Evolutionary conservation across 306 rosid genomes (phyloP).

Genomic region (Fragaria iinumae): DNA sequence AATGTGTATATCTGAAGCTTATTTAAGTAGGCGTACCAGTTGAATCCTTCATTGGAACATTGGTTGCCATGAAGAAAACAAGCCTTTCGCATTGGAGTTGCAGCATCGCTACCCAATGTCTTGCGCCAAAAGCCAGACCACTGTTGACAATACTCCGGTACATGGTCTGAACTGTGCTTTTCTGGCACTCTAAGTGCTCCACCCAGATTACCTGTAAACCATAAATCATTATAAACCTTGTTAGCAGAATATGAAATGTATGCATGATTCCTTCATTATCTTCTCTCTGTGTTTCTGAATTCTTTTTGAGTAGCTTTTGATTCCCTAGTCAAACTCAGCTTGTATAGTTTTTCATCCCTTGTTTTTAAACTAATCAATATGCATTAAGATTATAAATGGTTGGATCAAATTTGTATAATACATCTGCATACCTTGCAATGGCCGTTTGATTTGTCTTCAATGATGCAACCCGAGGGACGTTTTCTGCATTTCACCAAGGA

Average conservation of each 20-base stretch:
- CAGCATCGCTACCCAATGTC: slow-evolving; percentile 85
- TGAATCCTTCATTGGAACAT: slow-evolving; percentile 96
- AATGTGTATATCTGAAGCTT: background rate
- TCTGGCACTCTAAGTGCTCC: slow-evolving; percentile 95
- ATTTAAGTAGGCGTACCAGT: slow-evolving; percentile 34
- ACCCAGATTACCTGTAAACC: slow-evolving; percentile 77
- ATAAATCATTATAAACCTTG: slow-evolving; percentile 1
- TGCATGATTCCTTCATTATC: slow-evolving; percentile 15
- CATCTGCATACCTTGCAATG: slow-evolving; percentile 75
- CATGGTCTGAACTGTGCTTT: slow-evolving; percentile 63
- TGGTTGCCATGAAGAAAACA: slow-evolving; percentile 87
- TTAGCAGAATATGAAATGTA: background rate
- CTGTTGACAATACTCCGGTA: slow-evolving; percentile 73
- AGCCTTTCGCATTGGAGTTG: slow-evolving; percentile 92
- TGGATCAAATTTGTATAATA: background rate
- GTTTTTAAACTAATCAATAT: background rate
- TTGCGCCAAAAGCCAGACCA: slow-evolving; percentile 90
- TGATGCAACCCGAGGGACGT: slow-evolving; percentile 96
- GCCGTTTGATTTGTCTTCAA: slow-evolving; percentile 87
- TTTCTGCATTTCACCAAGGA: slow-evolving; percentile 83
- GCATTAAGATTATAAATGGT: background rate
- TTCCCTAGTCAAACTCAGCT: slow-evolving; percentile 27
- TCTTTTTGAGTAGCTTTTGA: slow-evolving; percentile 32
- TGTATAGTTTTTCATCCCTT: slow-evolving; percentile 25
- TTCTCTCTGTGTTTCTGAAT: slow-evolving; percentile 24